phyloP scores from a whole-genome alignment of 306 rosid species.

The Argentina anserina region DNA sequence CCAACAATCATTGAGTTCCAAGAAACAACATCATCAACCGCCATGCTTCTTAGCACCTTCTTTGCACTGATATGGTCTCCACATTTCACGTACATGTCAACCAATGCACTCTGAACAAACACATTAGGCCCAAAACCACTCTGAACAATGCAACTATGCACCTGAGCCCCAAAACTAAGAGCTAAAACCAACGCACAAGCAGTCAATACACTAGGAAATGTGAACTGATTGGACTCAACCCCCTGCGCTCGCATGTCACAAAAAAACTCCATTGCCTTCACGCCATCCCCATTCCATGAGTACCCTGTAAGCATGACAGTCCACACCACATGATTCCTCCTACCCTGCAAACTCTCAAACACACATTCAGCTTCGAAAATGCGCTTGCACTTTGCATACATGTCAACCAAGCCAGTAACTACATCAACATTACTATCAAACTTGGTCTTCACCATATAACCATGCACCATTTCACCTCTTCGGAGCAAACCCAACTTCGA shows the following conservation, averaged over 20 bases:
- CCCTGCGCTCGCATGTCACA: slow-evolving; percentile 47
- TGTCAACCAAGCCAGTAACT: slow-evolving; percentile 79
- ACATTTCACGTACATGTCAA: slow-evolving; percentile 83
- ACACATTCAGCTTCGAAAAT: slow-evolving; percentile 62
- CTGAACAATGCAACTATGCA: slow-evolving; percentile 57
- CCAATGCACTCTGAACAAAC: slow-evolving; percentile 78
- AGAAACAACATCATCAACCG: slow-evolving; percentile 60
- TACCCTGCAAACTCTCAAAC: slow-evolving; percentile 42
- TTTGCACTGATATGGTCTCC: slow-evolving; percentile 57
- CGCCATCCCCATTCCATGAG: slow-evolving; percentile 63
- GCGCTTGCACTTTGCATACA: slow-evolving; percentile 77
- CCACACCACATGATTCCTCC: slow-evolving; percentile 68
- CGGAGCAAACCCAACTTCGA: slow-evolving; percentile 53
- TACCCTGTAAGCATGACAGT: slow-evolving; percentile 91
- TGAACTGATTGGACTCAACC: slow-evolving; percentile 68
- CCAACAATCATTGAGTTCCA: slow-evolving; percentile 94
- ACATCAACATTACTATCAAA: slow-evolving; percentile 53
- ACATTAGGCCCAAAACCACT: slow-evolving; percentile 69
- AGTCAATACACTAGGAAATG: slow-evolving; percentile 78
- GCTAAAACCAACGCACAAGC: slow-evolving; percentile 59
- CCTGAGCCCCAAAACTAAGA: slow-evolving; percentile 65
- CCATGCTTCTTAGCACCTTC: slow-evolving; percentile 54
- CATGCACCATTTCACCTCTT: slow-evolving; percentile 69
- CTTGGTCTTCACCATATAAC: slow-evolving; percentile 49
- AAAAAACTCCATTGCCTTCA: slow-evolving; percentile 65